These are phyloP conservation scores for Luvunga scandens DNA, from an alignment of 345 rosid species.

Conservation along the genomic window DNA sequence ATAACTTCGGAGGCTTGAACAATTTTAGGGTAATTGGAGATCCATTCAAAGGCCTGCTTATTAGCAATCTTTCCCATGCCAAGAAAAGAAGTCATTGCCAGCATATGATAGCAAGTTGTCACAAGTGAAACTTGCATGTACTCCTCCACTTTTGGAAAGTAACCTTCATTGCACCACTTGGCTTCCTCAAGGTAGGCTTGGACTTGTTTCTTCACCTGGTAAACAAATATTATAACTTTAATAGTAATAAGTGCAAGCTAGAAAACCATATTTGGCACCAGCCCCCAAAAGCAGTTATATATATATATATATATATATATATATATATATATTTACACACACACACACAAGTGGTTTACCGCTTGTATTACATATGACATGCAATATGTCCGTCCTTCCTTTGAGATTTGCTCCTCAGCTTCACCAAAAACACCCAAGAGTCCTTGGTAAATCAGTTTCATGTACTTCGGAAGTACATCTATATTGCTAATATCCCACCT, in stretches of 20 bases:
- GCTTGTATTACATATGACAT: too few relatives aligned
- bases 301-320: too few relatives aligned
- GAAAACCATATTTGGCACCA: too few relatives aligned
- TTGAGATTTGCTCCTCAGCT: neutral
- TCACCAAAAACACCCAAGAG: slow-evolving; percentile 8
- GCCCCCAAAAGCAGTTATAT: too few relatives aligned
- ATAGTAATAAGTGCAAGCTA: too few relatives aligned
- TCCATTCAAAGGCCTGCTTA: slow-evolving; percentile 18
- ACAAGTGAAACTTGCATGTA: slow-evolving; percentile 21
- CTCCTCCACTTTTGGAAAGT: slow-evolving; percentile 30
- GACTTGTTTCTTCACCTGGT: neutral
- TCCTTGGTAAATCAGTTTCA: slow-evolving; percentile 10
- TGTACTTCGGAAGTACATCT: slow-evolving; percentile 19
- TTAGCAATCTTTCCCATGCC: slow-evolving; percentile 10
- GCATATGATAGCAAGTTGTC: slow-evolving; percentile 7
- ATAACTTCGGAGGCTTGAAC: neutral
- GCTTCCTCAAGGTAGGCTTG: slow-evolving; percentile 26
- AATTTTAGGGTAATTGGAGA: slow-evolving; percentile 1
- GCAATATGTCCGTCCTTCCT: slow-evolving; percentile 3
- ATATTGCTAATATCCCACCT: slow-evolving; percentile 26
- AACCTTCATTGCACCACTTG: slow-evolving; percentile 18
- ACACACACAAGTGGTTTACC: too few relatives aligned
- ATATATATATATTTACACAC: too few relatives aligned
- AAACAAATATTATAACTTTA: neutral
- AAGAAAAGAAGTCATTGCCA: slow-evolving; percentile 6